phyloP scores from a whole-genome alignment of 257 asterid species.

The Buddleja alternifolia region DNA sequence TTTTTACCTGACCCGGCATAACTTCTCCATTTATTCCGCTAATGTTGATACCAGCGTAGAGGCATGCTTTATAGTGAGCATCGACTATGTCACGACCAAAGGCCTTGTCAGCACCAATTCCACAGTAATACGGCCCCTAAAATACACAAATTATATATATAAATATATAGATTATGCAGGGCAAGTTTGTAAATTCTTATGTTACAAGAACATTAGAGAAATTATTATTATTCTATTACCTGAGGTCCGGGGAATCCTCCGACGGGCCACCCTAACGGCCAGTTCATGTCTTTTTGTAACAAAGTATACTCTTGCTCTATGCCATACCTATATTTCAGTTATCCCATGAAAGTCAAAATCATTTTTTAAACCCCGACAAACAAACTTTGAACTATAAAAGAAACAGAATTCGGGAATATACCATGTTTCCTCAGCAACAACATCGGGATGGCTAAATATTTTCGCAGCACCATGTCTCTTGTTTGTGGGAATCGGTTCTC shows the following conservation, averaged over 20 bases:
- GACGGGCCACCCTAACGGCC: slow-evolving; percentile 85
- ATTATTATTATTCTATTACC: slow-evolving; percentile 42
- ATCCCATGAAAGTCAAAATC: neutral
- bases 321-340: slow-evolving; percentile 55
- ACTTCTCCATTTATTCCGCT: slow-evolving; percentile 83
- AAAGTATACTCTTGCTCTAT: slow-evolving; percentile 83
- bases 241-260: slow-evolving; percentile 92
- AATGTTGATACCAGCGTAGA: slow-evolving; percentile 79
- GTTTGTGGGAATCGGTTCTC: slow-evolving; percentile 67
- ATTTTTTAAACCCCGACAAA: neutral
- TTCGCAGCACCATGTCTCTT: slow-evolving; percentile 53
- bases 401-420: slow-evolving; percentile 2
- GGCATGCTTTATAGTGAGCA: slow-evolving; percentile 77
- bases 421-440: slow-evolving; percentile 55
- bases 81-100: slow-evolving; percentile 81
- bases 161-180: neutral
- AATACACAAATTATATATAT: neutral
- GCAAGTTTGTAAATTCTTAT: no score
- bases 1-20: slow-evolving; percentile 79
- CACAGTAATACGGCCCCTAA: slow-evolving; percentile 88
- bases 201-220: no score
- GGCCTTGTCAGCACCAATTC: slow-evolving; percentile 76
- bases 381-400: neutral
- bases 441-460: slow-evolving; percentile 47
- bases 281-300: slow-evolving; percentile 56